phyloP scores from a whole-genome alignment of 805 yeast species.

The Lipomyces sp. region DNA sequence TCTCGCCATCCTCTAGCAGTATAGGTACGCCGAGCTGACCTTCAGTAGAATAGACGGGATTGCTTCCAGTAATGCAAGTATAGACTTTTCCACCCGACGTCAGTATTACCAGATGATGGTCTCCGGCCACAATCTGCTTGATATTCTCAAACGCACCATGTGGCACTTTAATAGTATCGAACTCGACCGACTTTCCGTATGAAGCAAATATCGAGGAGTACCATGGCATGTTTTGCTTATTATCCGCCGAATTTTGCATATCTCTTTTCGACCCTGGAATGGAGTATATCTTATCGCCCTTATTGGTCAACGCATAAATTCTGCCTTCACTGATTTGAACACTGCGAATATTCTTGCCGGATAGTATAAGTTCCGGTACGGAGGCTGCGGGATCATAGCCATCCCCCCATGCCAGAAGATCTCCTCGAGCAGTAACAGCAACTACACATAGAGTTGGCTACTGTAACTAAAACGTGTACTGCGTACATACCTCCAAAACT shows the following conservation, averaged over 20 bases:
- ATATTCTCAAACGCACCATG: slow-evolving; percentile 55
- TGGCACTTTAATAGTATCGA: slow-evolving; percentile 29
- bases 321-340: slow-evolving; percentile 59
- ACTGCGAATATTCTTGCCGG: slow-evolving; percentile 53
- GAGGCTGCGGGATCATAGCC: slow-evolving; percentile 46
- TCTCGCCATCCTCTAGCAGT: slow-evolving; percentile 15
- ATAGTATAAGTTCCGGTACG: slow-evolving; percentile 49
- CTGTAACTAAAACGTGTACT: neutral
- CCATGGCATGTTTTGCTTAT: slow-evolving; percentile 21
- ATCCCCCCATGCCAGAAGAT: slow-evolving; percentile 73
- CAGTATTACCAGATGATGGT: slow-evolving; percentile 67
- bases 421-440: slow-evolving; percentile 71
- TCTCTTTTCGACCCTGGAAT: slow-evolving; percentile 43
- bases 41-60: slow-evolving; percentile 48
- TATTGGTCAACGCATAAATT: slow-evolving; percentile 51
- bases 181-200: slow-evolving; percentile 1
- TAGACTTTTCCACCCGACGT: slow-evolving; percentile 65
- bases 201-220: slow-evolving; percentile 9
- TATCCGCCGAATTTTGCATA: slow-evolving; percentile 16
- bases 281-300: slow-evolving; percentile 48
- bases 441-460: slow-evolving; percentile 34
- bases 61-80: slow-evolving; percentile 62
- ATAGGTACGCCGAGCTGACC: slow-evolving; percentile 84
- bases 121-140: slow-evolving; percentile 64
- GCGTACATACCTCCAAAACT: slow-evolving; percentile 43